These are phyloP conservation scores for Isabelozyma gotoi DNA, from an alignment of 805 yeast genomes.

Conservation along the genomic window DNA sequence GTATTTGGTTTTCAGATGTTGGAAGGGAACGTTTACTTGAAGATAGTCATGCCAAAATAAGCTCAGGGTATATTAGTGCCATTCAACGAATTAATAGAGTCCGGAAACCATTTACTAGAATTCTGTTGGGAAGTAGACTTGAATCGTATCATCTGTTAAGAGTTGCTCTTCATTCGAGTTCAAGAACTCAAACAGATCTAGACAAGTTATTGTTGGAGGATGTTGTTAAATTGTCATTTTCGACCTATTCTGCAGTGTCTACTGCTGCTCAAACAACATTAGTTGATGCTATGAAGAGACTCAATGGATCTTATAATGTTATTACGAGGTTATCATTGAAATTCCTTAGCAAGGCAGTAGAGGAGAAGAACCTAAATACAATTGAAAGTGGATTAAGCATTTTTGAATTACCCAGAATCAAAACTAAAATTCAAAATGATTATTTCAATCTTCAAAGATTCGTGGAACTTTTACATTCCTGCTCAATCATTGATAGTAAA, in stretches of 20 bases:
- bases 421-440: slow-evolving; percentile 57
- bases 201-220: slow-evolving; percentile 67
- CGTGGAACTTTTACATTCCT: slow-evolving; percentile 49
- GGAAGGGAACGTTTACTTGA: slow-evolving; percentile 69
- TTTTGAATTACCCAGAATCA: slow-evolving; percentile 57
- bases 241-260: slow-evolving; percentile 70
- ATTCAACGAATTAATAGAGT: slow-evolving; percentile 64
- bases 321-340: slow-evolving; percentile 53
- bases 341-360: slow-evolving; percentile 49
- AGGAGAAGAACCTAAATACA: slow-evolving; percentile 42
- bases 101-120: slow-evolving; percentile 72
- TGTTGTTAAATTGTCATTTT: slow-evolving; percentile 60
- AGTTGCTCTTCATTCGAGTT: slow-evolving; percentile 66
- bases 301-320: slow-evolving; percentile 62
- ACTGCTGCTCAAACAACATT: slow-evolving; percentile 67
- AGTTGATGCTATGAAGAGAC: slow-evolving; percentile 64
- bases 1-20: slow-evolving; percentile 78
- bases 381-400: slow-evolving; percentile 65
- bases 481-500: slow-evolving; percentile 55
- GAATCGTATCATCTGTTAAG: slow-evolving; percentile 76
- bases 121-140: slow-evolving; percentile 71
- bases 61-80: slow-evolving; percentile 54
- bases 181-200: slow-evolving; percentile 64
- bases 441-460: slow-evolving; percentile 49
- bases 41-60: slow-evolving; percentile 54